phyloP scores from a whole-genome alignment of 345 rosid species.

The Punica granatum region DNA sequence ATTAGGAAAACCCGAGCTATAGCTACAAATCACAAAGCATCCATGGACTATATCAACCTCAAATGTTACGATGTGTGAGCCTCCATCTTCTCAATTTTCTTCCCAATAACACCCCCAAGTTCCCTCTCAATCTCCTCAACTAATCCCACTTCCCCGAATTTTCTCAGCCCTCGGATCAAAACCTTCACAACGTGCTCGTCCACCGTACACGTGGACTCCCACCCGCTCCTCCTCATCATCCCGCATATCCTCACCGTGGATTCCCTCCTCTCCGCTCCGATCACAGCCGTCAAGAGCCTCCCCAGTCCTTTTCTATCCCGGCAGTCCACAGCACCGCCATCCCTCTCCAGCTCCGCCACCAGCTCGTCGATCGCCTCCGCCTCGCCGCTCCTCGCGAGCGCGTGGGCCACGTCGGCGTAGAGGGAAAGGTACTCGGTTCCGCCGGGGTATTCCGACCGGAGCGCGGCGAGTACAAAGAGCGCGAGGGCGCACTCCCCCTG shows the following conservation, averaged over 20 bases:
- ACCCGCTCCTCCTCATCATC: slow-evolving; percentile 60
- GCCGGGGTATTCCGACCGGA: slow-evolving; percentile 54
- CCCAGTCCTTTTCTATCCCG: slow-evolving; percentile 38
- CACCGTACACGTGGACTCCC: slow-evolving; percentile 50
- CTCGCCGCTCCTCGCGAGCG: slow-evolving; percentile 42
- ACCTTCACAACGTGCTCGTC: slow-evolving; percentile 54
- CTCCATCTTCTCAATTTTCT: slow-evolving; percentile 12
- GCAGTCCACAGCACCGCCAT: slow-evolving; percentile 18
- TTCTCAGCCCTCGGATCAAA: slow-evolving; percentile 52
- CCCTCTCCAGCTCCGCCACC: slow-evolving; percentile 40
- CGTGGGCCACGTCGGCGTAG: slow-evolving; percentile 52
- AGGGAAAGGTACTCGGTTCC: slow-evolving; percentile 26
- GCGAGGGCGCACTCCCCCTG: slow-evolving; percentile 67
- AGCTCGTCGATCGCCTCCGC: slow-evolving; percentile 49
- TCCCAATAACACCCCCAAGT: slow-evolving; percentile 19
- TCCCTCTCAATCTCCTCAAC: slow-evolving; percentile 45
- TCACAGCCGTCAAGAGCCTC: slow-evolving; percentile 50
- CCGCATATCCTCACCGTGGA: slow-evolving; percentile 57
- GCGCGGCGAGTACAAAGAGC: slow-evolving; percentile 55
- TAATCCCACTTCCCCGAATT: slow-evolving; percentile 50
- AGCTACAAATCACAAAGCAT: background rate
- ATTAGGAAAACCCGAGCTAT: background rate
- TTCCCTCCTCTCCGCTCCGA: slow-evolving; percentile 55
- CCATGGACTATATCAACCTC: background rate
- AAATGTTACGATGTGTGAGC: background rate